Evolutionary conservation across 176 grass and related monocot genomes (phyloP), one percentile per base, ranked within the genome.

Genomic region (Ampelocalamus luodianensis): DNA sequence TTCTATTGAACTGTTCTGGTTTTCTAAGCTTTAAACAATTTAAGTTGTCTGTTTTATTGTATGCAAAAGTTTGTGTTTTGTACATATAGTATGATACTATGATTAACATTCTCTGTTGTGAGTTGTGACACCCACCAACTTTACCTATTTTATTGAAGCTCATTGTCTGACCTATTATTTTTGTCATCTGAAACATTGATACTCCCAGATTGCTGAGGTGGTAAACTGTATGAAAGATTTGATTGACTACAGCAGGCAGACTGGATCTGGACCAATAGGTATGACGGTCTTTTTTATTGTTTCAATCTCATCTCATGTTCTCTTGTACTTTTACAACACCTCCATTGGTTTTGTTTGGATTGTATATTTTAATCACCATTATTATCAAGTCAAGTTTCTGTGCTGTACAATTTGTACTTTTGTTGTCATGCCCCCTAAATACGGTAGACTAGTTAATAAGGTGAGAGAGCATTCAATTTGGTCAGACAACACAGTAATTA

Each of bases 201-300:
- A 82, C 48, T 68, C 82, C 36, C 85, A 98, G 96, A 98, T 98
- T 61, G 93, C 96, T 11, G 96, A 98, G 84, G 96, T 98, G 58
- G 96, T 95, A 26, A 98, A 98, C 65, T 93, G 96, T 76, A 98
- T 98, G 96, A 98, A 98, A 80, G 96, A 98, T 91, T 86, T 98
- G 82, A 98, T 98, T 90, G 93, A 98, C 87, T 90, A 95, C 58
- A 95, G 96, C 85, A 91, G 90, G 63, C 87, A 98, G 74, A 93
- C 89, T 86, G 89, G 85, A 72, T 90, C 91, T 73, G 96, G 96
- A 80, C 96, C 96, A 36, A 98, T 90, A 54, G 85, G 96, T 98
- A 94, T 40, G 80, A 2, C 66, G 68, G 22, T 49, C 26, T 36
- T 71, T 62, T 61, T 79, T 65, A 2, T 62, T 64, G 10, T 29